Evolutionary conservation across 139 green algal species (phyloP).

Genomic region (Pedinophyceae sp.): DNA sequence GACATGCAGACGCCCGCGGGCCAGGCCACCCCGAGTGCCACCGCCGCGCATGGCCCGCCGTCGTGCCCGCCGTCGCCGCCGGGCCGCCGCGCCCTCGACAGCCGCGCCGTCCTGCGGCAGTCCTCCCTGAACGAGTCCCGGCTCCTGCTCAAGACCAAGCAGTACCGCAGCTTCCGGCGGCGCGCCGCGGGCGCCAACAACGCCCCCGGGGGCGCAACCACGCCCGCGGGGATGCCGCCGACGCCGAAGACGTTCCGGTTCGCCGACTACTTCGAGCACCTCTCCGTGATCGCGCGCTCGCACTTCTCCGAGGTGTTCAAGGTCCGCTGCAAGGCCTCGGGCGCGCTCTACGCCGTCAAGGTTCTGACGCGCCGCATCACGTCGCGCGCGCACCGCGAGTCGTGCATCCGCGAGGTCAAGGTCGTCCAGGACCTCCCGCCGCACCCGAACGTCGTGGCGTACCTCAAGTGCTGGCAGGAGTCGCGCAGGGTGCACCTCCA

Average conservation of each 20-base stretch:
- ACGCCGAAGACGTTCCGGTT: not conserved
- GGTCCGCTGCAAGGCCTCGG: not conserved
- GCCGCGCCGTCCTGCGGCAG: too few species aligned
- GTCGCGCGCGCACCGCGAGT: not conserved
- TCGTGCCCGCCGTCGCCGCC: too few species aligned
- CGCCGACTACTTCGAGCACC: not conserved
- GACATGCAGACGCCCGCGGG: too few species aligned
- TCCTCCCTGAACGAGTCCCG: too few species aligned
- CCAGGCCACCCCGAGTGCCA: too few species aligned
- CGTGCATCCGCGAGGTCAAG: constrained; percentile 44
- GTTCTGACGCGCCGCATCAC: not conserved
- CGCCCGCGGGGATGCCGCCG: too few species aligned
- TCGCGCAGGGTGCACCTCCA: constrained; percentile 57
- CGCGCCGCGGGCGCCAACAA: too few species aligned
- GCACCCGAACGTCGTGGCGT: constrained; percentile 53
- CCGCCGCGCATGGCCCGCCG: too few species aligned
- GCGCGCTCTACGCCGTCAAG: not conserved
- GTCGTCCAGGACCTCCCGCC: constrained; percentile 33
- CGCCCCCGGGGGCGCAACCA: too few species aligned
- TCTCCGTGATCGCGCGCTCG: not conserved
- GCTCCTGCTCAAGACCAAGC: too few species aligned
- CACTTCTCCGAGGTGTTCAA: not conserved
- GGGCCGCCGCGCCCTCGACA: too few species aligned
- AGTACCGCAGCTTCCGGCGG: too few species aligned
- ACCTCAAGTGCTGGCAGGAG: constrained; percentile 65